Percentiles rank a stretch among this genome's conserved stretches.
Conservation (phyloP, 208 protist species). For the Acanthamoeba culbertsoni region DNA sequence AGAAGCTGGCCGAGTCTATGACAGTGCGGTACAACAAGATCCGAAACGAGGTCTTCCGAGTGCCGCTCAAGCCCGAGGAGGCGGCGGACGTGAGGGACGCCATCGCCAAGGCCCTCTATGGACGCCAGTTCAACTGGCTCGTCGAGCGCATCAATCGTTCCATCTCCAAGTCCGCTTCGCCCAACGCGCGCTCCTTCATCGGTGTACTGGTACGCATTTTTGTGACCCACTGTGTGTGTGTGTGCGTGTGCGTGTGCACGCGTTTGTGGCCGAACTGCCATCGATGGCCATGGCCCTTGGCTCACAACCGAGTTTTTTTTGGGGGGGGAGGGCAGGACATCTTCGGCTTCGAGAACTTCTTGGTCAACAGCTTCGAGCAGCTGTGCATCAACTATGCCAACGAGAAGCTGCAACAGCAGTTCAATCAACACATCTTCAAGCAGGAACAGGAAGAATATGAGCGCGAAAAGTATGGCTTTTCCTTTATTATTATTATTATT, state of each 20-base stretch:
- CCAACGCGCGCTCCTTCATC: slow-evolving; percentile 33
- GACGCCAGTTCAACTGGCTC: slow-evolving; percentile 53
- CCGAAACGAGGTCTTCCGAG: slow-evolving; percentile 6
- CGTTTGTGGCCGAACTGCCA: no score
- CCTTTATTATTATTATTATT: neutral
- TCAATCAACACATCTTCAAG: slow-evolving; percentile 90
- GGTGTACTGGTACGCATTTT: no score
- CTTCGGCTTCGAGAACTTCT: slow-evolving; percentile 96
- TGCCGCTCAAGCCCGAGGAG: slow-evolving; percentile 35
- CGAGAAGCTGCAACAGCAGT: slow-evolving; percentile 92
- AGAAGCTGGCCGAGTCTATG: slow-evolving; percentile 13
- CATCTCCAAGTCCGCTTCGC: slow-evolving; percentile 31
- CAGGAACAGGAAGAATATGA: slow-evolving; percentile 93
- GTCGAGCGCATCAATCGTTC: slow-evolving; percentile 46
- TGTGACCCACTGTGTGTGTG: no score
- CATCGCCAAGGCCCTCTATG: slow-evolving; percentile 57
- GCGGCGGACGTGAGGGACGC: slow-evolving; percentile 49
- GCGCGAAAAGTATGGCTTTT: neutral
- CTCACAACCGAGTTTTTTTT: slow-evolving; percentile 63
- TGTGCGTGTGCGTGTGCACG: no score
- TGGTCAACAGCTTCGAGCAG: slow-evolving; percentile 93
- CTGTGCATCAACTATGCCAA: slow-evolving; percentile 95
- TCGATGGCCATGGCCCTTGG: neutral
- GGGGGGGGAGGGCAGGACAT: no score
- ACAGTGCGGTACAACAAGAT: slow-evolving; percentile 26